Base-by-base conservation (phyloP, 495 filamentous ascomycete species). In the Diplogelasinospora grovesii region DNA sequence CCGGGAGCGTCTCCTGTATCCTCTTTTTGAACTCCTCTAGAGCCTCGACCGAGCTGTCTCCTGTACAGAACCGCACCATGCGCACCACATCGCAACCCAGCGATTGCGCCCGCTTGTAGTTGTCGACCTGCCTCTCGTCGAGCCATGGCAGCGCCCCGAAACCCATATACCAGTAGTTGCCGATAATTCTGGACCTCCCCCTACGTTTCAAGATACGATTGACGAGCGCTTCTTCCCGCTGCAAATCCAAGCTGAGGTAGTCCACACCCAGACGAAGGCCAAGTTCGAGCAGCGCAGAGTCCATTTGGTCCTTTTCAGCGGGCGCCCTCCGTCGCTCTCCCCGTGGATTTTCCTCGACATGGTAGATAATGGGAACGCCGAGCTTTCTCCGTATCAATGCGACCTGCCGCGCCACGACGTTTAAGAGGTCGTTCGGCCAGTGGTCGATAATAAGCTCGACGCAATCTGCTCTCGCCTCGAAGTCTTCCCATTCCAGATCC, bases 181-280 rank as follows among this genome's bases (percentile, higher is more conserved):
- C 86, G 38, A 89, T 84, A n/a, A 87, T 73, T 45, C 84, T 86
- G 2, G 83, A 85, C 19, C 69, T 69, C 2, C 86, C 85, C 40
- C 76, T 73, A 45, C 57, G 66, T 15, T 60, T 52, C 8, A 87
- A 60, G 28, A 86, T 62, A 9, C 69, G 68, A 9, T 69, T 60
- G 6, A 82, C 55, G 3, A 70, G 52, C 1, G 65, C 59, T 2
- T 79, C 59, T 27, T 71, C 64, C 28, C 79, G 69, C 19, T 69
- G 70, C 8, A 89, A 57, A 46, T 88, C 81, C 0, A 88, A 55
- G 31, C 77, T 77, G 18, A 85, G 49, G 58, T 85, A 89, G 48
- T 92, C 85, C 9, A 86, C 81, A 0, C 74, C 82, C 11, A 92
- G 65, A 4, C 84, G 77, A 14, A 89, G 61, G 2, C 80, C 82